Evolutionary conservation across 2,329 filamentous ascomycete species (phyloP), one percentile per base, ranked within the genome.

Genomic region (Penicillium sp.): DNA sequence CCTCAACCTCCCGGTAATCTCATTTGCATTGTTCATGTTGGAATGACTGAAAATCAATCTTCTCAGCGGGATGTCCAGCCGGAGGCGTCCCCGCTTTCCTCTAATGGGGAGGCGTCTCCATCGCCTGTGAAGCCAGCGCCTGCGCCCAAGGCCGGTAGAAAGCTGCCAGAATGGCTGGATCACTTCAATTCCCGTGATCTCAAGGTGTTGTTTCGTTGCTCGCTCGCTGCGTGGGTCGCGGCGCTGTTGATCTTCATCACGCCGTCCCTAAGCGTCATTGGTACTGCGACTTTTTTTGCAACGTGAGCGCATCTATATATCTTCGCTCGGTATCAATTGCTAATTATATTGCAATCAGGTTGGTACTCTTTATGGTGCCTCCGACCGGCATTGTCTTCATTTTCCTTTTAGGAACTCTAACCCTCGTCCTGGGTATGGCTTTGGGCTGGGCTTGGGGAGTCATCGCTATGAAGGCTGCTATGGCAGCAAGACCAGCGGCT

Each of bases 401-500:
- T 39, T 79, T 78, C 57, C 60, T 82, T 2, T 68, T 82, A 6
- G 76, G 68, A 10, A 66, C 73, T 0, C 36, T 79, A 0, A 76
- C 80, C 0, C 67, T 82, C 4, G 65, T 81, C 4, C 13, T 81
- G 2, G 80, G 80, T 19, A 79, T 81, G 65, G 76, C 72, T 33
- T 62, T 80, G 0, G 79, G 75, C 5, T 82, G 80, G 79, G 78
- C 72, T 5, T 82, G 80, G 80, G 80, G 80, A 4, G 68, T 80
- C 2, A 67, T 81, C 45, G 69, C 74, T 0, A 81, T 80, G 78
- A 79, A 80, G 57, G 79, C 78, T 2, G 80, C 79, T 3, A 58
- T 75, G 9, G 77, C 79, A 1, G 73, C 75, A 2, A 69, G 80
- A 15, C 72, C 79, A 2, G 70, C 68, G 4, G 65, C 71, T 0